phyloP scores from a whole-genome alignment of 2,329 filamentous ascomycete genomes.

The Trichoderma brevicompactum region DNA sequence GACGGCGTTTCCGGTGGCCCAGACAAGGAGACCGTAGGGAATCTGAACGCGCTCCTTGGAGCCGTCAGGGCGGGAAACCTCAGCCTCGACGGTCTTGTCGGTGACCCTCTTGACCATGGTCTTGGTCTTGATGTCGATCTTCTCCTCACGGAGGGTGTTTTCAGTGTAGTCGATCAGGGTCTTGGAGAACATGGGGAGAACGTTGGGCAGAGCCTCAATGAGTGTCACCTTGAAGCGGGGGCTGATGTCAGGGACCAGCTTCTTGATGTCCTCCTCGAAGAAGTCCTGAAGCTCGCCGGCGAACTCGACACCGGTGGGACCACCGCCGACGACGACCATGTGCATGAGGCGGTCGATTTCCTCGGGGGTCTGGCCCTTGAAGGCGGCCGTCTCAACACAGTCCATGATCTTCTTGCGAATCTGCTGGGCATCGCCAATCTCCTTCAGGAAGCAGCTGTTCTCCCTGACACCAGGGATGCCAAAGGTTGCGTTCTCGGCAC shows the following conservation, averaged over 20 bases:
- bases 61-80: slow-evolving; percentile 79
- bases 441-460: slow-evolving; percentile 97
- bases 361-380: slow-evolving; percentile 90
- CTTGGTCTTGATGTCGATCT: slow-evolving; percentile 96
- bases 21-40: slow-evolving; percentile 94
- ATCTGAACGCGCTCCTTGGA: slow-evolving; percentile 80
- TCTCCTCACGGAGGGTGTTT: slow-evolving; percentile 98
- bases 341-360: slow-evolving; percentile 94
- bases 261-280: slow-evolving; percentile 97
- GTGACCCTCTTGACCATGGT: slow-evolving; percentile 99
- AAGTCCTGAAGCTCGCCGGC: slow-evolving; percentile 98
- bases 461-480: slow-evolving; percentile 95
- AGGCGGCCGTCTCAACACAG: slow-evolving; percentile 96
- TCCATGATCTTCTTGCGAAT: slow-evolving; percentile 99
- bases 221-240: slow-evolving; percentile 96
- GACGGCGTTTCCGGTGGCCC: slow-evolving; percentile 96
- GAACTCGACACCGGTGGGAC: slow-evolving; percentile 96
- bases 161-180: slow-evolving; percentile 99
- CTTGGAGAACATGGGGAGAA: slow-evolving; percentile 98
- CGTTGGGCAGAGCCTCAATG: slow-evolving; percentile 94
- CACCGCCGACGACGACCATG: slow-evolving; percentile 95
- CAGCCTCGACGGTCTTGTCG: slow-evolving; percentile 89
- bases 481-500: slow-evolving; percentile 97
- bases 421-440: slow-evolving; percentile 92
- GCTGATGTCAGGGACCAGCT: slow-evolving; percentile 94